A percentile compares a stretch with the other conserved stretches of the same genome.
Evolutionary conservation across 2,329 filamentous ascomycete genomes (phyloP).

Genomic region (Colletotrichum chlorophyti): DNA sequence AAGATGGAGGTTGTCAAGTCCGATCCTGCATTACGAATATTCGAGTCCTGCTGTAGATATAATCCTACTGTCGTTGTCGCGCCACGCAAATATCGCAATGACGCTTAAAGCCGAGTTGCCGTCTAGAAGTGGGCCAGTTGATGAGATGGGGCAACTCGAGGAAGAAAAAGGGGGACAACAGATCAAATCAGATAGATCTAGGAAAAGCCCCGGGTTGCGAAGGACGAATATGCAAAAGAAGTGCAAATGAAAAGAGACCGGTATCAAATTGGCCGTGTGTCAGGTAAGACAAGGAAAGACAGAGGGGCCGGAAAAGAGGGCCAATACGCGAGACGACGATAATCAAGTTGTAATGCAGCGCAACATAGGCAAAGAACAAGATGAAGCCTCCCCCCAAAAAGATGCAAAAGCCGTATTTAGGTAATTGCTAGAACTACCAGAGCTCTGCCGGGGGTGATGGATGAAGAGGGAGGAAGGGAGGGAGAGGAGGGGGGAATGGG

Average conservation of each 20-base stretch:
- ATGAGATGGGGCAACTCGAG: not conserved
- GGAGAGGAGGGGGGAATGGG: not conserved
- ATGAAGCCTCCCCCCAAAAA: slow-evolving; percentile 35
- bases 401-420: slow-evolving; percentile 40
- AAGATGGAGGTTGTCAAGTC: not conserved
- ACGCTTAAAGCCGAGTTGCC: not conserved
- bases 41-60: not conserved
- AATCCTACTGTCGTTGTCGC: not conserved
- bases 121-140: not conserved
- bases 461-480: slow-evolving; percentile 24
- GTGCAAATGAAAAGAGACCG: not conserved
- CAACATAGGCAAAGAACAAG: slow-evolving; percentile 28
- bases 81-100: not conserved
- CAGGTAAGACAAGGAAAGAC: not conserved
- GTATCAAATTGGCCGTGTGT: not conserved
- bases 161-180: not conserved
- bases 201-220: not conserved
- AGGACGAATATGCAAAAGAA: not conserved
- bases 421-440: slow-evolving; percentile 49
- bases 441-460: slow-evolving; percentile 48
- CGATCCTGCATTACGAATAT: slow-evolving; percentile 8
- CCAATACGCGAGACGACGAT: slow-evolving; percentile 12
- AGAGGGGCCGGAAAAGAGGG: not conserved
- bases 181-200: not conserved
- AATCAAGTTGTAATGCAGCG: slow-evolving; percentile 26